These are phyloP conservation scores for Mrakia blollopis DNA, from an alignment of 768 basidiomycete genomes.

Conservation along the genomic window DNA sequence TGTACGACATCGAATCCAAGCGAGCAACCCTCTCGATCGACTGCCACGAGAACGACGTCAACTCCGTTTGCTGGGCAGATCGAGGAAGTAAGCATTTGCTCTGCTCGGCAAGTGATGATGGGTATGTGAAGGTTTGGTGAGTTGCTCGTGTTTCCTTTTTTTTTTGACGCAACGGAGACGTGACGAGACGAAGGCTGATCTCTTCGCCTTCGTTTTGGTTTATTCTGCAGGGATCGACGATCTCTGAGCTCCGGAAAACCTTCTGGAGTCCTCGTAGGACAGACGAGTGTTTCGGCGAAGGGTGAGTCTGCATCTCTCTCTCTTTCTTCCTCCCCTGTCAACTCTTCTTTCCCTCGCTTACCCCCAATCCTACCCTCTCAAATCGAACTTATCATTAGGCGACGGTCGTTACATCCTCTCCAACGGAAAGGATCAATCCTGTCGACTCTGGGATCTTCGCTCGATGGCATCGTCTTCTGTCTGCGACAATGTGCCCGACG, in stretches of 20 bases:
- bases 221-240: conserved; percentile 50
- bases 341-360: not conserved
- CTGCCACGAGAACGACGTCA: conserved; percentile 89
- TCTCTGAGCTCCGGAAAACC: conserved; percentile 60
- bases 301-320: conserved; percentile 41
- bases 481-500: conserved; percentile 26
- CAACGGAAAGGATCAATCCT: conserved; percentile 75
- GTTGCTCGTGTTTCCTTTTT: too few species aligned
- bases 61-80: conserved; percentile 92
- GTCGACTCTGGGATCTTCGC: conserved; percentile 87
- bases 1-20: conserved; percentile 83
- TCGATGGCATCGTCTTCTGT: conserved; percentile 67
- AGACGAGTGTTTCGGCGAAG: conserved; percentile 90
- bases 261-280: conserved; percentile 88
- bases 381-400: conserved; percentile 39
- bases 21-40: conserved; percentile 72
- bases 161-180: too few species aligned
- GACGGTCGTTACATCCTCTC: conserved; percentile 93
- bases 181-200: too few species aligned
- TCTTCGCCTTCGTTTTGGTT: too few species aligned
- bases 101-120: conserved; percentile 91
- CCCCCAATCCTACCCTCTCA: not conserved
- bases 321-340: not conserved
- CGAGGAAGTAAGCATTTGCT: conserved; percentile 86
- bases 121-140: conserved; percentile 80